Base-by-base conservation (phyloP, 2,329 filamentous ascomycete genomes). In the Hypoxylon sp. region DNA sequence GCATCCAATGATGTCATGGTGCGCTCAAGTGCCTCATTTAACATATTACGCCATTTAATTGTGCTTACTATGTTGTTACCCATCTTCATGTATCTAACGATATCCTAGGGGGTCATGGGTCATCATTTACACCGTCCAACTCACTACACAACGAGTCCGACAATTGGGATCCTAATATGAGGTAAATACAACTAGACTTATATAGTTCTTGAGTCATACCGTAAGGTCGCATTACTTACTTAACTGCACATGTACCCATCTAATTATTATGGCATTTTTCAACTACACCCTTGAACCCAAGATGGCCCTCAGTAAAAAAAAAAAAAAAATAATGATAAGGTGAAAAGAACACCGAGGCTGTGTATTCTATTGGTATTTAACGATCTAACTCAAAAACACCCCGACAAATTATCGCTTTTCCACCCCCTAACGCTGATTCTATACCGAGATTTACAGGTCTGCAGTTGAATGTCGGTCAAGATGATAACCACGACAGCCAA, bases 391-490 rank as follows among this genome's bases (percentile, higher is more conserved):
- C 39, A 44, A 44, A 3, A 44, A 44, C 39, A 44, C n/a, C 39
- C 39, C 39, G 19, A n/a, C 17, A 44, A 44, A n/a, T 44, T 19
- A 44, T 19, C 39, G 39, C 39, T 44, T 44, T 44, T 44, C 14
- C 17, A 17, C 10, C 17, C 17, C 35, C n/a, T 8, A 26, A 33
- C 26, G 22, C 24, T 26, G 13, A 31, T 42, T 14, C 39, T 19
- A 33, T 46, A 33, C 53, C 31, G 39, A 55, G 9, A 46, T 56
- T 31, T 56, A 59, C 47, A 50, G n/a, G 19, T 58, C 29, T 26
- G 14, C 24, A 55, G 52, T 31, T 51, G 46, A 42, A 50, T 14
- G 14, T 22, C 46, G 31, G 29, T 26, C 17, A 33, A 24, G 22
- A 26, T 19, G 17, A 13, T 6, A 48, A 51, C n/a, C 22, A 52